phyloP scores from a whole-genome alignment of 768 basidiomycete genomes.

The Clathrus columnatus region DNA sequence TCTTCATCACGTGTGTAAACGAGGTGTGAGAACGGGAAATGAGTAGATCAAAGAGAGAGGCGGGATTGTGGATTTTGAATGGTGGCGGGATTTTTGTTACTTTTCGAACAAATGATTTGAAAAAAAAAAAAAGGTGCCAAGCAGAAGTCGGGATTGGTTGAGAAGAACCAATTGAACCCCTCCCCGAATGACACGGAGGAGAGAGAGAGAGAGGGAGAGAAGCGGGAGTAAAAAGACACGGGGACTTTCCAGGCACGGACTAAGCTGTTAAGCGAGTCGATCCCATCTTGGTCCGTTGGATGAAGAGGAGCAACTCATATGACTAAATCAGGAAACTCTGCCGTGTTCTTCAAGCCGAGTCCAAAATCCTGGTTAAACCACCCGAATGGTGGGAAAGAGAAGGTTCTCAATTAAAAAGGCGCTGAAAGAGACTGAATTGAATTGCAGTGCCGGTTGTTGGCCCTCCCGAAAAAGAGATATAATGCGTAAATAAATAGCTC shows the following conservation, averaged over 20 bases:
- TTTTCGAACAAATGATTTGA: too few relatives aligned
- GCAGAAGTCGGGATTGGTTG: too few relatives aligned
- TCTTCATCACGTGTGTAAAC: too few relatives aligned
- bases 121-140: too few relatives aligned
- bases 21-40: background rate
- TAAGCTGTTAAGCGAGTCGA: constrained; percentile 2
- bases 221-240: too few relatives aligned
- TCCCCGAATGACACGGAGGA: too few relatives aligned
- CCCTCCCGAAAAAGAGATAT: background rate
- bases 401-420: background rate
- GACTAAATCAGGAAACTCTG: background rate
- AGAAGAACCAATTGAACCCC: too few relatives aligned
- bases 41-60: background rate
- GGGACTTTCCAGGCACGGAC: background rate
- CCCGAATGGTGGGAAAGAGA: background rate
- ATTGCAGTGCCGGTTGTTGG: background rate
- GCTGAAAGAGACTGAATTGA: background rate
- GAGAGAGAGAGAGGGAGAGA: background rate
- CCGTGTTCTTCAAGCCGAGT: background rate
- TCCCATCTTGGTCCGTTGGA: constrained; percentile 8
- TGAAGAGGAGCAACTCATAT: background rate
- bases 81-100: too few relatives aligned
- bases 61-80: too few relatives aligned
- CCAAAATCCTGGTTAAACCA: background rate
- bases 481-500: too few relatives aligned